Evolutionary conservation across 139 green algal species (phyloP).

Genomic region (Chlamydomonas sp.): DNA sequence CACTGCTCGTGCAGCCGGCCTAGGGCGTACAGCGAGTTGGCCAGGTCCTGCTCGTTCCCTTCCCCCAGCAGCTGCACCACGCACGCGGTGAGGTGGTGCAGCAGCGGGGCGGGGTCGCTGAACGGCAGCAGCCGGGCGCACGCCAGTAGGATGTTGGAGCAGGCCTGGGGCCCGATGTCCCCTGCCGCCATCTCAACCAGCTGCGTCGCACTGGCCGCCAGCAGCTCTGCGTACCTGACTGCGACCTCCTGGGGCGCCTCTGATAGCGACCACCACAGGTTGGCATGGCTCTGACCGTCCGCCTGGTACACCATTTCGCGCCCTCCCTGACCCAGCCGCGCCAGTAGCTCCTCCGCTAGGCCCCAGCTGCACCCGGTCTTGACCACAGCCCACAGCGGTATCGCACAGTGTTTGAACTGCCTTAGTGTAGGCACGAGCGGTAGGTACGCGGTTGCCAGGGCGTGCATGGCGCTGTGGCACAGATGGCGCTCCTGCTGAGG

Average conservation of each 20-base stretch:
- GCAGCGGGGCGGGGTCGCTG: not conserved
- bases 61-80: not conserved
- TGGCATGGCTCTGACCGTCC: not conserved
- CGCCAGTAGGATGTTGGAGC: not conserved
- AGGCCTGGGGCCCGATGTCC: not conserved
- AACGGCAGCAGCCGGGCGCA: not conserved
- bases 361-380: not conserved
- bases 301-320: not conserved
- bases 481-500: no score
- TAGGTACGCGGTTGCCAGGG: not conserved
- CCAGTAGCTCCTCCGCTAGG: not conserved
- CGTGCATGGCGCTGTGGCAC: no score
- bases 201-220: not conserved
- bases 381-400: not conserved
- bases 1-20: not conserved
- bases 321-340: not conserved
- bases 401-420: not conserved
- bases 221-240: not conserved
- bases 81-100: not conserved
- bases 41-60: not conserved
- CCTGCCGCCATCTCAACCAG: not conserved
- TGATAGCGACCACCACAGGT: not conserved
- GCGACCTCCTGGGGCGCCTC: not conserved
- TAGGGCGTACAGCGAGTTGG: not conserved
- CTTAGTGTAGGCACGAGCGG: not conserved